Base-by-base conservation (phyloP, 257 asterid species). In the Coffea canephora region DNA sequence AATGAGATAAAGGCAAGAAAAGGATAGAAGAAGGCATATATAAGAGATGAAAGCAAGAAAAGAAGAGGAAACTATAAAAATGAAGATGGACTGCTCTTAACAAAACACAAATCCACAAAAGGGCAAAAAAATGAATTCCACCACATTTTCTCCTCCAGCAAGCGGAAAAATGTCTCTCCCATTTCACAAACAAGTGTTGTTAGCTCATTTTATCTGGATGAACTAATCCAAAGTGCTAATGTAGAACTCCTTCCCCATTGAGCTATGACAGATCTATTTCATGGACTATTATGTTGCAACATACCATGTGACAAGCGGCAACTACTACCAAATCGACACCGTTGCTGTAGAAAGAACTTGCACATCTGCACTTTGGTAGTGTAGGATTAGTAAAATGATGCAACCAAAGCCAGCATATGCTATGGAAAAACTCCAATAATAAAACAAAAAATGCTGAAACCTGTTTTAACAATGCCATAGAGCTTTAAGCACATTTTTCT, bases 261-360 rank as follows among this genome's bases (percentile, higher is more conserved):
- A 11, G 55, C 78, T 36, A 25, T 74, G 69, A 57, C 78, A 50
- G 74, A 83, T 81, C 81, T 65, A 57, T 79, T 74, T 74, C 71
- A 77, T 68, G 78, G 69, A 78, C 71, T 81, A 69, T 87, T 82
- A 72, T 81, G 82, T 84, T 66, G 83, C 78, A 83, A 92, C 99
- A 90, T 95, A 95, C 99, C 98, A 94, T 95, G 99, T 80, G 98
- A 95, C 88, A 91, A 92, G 91, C 98, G 97, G 98, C 97, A 95
- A 91, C 79, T 93, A 92, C 88, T 90, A 88, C 97, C 98, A 93
- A 95, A 95, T 84, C 99, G 98, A 91, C 99, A 95, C 68, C 97
- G 89, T 88, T 92, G 97, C 90, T 92, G 98, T 77, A 87, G 98
- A 90, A 92, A 95, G 97, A 95, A 95, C 98, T 93, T 90, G 99